Evolutionary conservation across 176 grass and related monocot species (phyloP), one percentile per base, ranked within the genome.

Genomic region (Zoysia pacifica): DNA sequence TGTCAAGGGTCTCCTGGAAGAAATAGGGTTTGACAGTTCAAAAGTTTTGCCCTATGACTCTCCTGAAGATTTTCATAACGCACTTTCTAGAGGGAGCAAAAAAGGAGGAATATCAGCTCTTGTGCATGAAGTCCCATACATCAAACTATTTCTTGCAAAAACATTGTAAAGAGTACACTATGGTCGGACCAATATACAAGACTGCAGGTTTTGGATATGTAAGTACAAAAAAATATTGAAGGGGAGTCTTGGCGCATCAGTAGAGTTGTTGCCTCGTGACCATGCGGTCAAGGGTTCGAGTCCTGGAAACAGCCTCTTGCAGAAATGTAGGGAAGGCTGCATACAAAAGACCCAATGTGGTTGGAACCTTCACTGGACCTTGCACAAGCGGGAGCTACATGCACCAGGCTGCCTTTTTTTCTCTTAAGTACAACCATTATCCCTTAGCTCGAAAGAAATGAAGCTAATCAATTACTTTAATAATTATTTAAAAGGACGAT

Each of bases 161-260:
- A 2, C 3, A 90, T 67, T 93, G 87, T 65, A 63, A 82, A 39
- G 58, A 51, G 0, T 93, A 87, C 5, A 85, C 77, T 0, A 93
- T 93, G 84, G 5, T 90, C 13, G 91, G 87, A 82, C 91, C 84
- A 53, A 83, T 90, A 73, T 93, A 83, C 52, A 90, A 93, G 42
- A 20, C 55, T 55, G 84, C 76, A 41, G 91, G 87, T 15, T 90
- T 90, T 49, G 91, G 84, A 75, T 88, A 56, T 85, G 91, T 93
- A 82, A 90, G 91, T 87, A 28, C 28, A 28, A 28, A 28, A 28
- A 28, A 28, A 28, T 28, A 28, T 28, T 28, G 28, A 28, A 28
- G 28, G 28, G 28, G 28, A 28, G 28, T 28, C 28, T 28, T 28
- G 28, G 28, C 28, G 28, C 28, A 28, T 28, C 28, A 28, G 28